Conservation (phyloP, 2,329 filamentous ascomycete genomes). For the Talaromyces sp. region DNA sequence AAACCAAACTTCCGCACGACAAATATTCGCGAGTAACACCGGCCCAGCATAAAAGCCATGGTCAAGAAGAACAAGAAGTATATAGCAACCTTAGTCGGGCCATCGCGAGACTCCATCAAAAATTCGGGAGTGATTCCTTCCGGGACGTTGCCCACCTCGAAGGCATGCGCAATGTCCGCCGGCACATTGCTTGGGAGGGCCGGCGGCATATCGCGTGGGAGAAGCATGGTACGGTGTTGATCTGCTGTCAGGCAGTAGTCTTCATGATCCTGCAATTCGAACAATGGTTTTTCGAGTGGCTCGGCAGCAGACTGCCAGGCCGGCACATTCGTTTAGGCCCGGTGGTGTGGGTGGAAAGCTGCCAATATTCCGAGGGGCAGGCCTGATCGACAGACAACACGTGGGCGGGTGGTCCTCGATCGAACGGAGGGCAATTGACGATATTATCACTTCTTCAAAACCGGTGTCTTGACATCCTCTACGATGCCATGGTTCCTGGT, state of each 20-base stretch:
- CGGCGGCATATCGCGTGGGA: neutral
- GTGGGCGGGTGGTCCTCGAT: neutral
- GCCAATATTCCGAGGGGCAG: neutral
- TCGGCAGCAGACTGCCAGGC: too few relatives aligned
- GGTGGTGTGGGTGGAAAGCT: neutral
- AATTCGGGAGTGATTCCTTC: slow-evolving; percentile 20
- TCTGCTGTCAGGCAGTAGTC: neutral
- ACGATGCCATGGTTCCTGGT: neutral
- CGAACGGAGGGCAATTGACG: neutral
- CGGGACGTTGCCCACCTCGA: slow-evolving; percentile 24
- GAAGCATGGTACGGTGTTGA: neutral
- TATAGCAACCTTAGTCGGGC: slow-evolving; percentile 23
- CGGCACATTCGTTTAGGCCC: neutral
- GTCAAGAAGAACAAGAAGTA: slow-evolving; percentile 25
- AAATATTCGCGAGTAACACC: slow-evolving; percentile 43
- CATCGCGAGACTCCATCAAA: slow-evolving; percentile 25
- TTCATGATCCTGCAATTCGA: neutral
- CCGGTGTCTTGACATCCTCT: neutral
- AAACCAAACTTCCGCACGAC: slow-evolving; percentile 40
- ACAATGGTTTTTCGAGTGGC: too few relatives aligned
- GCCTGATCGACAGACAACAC: neutral
- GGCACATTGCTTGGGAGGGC: slow-evolving; percentile 14
- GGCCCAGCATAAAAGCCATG: slow-evolving; percentile 33
- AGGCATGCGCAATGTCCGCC: slow-evolving; percentile 23
- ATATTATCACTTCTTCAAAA: neutral